phyloP scores from a whole-genome alignment of 768 basidiomycete genomes.

The Sutorius australiensis region DNA sequence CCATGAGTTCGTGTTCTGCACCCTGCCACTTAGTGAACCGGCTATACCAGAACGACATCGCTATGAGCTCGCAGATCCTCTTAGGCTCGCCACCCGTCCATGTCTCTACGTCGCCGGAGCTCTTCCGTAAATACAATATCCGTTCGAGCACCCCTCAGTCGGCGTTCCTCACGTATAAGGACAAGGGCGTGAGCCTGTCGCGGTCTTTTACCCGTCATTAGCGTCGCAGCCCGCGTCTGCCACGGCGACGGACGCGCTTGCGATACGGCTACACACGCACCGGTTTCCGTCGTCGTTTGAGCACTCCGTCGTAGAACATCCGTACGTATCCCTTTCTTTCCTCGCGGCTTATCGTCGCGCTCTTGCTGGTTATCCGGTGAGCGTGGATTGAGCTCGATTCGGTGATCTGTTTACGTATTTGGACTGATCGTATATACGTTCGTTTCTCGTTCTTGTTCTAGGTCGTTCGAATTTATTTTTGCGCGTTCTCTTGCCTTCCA shows the following conservation, averaged over 20 bases:
- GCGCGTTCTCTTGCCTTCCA: too few relatives aligned
- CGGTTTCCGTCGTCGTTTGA: slow-evolving; percentile 62
- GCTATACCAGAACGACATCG: slow-evolving; percentile 43
- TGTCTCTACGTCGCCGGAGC: slow-evolving; percentile 32
- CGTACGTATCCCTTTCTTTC: slow-evolving; percentile 12
- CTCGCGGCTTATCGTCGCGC: slow-evolving; percentile 4
- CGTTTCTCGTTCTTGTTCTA: too few relatives aligned
- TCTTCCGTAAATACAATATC: slow-evolving; percentile 35
- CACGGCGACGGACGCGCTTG: slow-evolving; percentile 21
- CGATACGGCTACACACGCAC: slow-evolving; percentile 60
- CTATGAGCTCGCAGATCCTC: slow-evolving; percentile 51
- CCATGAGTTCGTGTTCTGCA: too few relatives aligned
- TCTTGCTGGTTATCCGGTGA: slow-evolving; percentile 14
- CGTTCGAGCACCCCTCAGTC: slow-evolving; percentile 44
- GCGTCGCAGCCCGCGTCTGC: neutral
- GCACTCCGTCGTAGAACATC: slow-evolving; percentile 14
- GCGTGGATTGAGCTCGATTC: slow-evolving; percentile 13
- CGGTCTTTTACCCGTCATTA: slow-evolving; percentile 33
- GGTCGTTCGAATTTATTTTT: too few relatives aligned
- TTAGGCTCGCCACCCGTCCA: slow-evolving; percentile 49
- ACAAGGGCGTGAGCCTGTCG: slow-evolving; percentile 46
- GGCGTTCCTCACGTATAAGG: slow-evolving; percentile 66
- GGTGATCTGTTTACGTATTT: neutral
- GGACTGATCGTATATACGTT: too few relatives aligned
- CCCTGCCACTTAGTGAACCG: neutral